phyloP scores from a whole-genome alignment of 1,284 basidiomycete genomes.

The Cerioporus squamosus region DNA sequence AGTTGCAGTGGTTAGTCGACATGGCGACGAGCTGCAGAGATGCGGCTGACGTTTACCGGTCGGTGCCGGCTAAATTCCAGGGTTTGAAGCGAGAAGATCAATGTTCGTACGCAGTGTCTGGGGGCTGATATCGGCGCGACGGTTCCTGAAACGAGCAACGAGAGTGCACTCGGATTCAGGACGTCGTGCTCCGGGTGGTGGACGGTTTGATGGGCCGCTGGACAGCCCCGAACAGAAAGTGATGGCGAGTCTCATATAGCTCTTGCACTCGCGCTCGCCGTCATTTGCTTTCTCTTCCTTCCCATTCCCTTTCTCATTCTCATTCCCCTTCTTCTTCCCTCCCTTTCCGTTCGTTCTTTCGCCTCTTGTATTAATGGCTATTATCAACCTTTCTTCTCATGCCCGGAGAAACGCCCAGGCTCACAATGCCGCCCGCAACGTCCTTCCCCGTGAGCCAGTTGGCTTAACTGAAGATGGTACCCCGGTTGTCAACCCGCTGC shows the following conservation, averaged over 20 bases:
- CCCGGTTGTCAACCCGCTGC: slow-evolving; percentile 26
- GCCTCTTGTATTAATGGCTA: slow-evolving; percentile 29
- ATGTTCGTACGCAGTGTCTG: slow-evolving; percentile 10
- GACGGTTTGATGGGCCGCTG: slow-evolving; percentile 20
- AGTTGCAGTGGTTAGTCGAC: slow-evolving; percentile 16
- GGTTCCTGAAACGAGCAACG: slow-evolving; percentile 17
- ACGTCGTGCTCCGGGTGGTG: background rate
- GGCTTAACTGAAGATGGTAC: slow-evolving; percentile 14
- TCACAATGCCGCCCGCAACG: slow-evolving; percentile 11
- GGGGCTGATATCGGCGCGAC: slow-evolving; percentile 4
- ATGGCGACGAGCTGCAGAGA: slow-evolving; percentile 11
- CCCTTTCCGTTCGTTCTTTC: slow-evolving; percentile 25
- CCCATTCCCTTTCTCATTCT: slow-evolving; percentile 16
- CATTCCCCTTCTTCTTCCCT: slow-evolving; percentile 7
- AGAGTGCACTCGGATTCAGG: background rate
- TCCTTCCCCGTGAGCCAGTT: slow-evolving; percentile 12
- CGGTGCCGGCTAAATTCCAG: slow-evolving; percentile 7
- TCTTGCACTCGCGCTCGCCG: background rate
- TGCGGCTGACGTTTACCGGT: background rate
- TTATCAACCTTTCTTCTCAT: slow-evolving; percentile 25
- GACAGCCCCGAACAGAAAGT: slow-evolving; percentile 23
- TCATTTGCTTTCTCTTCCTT: slow-evolving; percentile 18
- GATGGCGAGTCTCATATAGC: slow-evolving; percentile 19
- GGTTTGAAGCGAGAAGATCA: slow-evolving; percentile 4
- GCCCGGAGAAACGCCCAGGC: slow-evolving; percentile 15